Conservation (phyloP, 2,329 filamentous ascomycete species). For the Cladobotryum mycophilum region DNA sequence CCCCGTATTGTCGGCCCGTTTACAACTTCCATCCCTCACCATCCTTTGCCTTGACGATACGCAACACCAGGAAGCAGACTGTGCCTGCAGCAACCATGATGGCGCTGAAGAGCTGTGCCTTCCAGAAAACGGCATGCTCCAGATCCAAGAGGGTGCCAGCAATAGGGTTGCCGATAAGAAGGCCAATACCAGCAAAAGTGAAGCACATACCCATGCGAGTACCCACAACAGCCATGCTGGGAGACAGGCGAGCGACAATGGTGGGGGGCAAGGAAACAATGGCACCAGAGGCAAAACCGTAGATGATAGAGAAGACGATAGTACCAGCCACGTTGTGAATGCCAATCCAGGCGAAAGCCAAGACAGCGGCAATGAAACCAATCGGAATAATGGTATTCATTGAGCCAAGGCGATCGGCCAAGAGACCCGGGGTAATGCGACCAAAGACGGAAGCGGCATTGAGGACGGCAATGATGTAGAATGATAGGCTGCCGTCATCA, state of each 20-base stretch:
- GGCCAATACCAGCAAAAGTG: not conserved
- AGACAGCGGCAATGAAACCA: not conserved
- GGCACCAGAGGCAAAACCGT: slow-evolving; percentile 3
- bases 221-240: not conserved
- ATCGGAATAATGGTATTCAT: slow-evolving; percentile 28
- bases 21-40: not conserved
- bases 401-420: slow-evolving; percentile 29
- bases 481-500: slow-evolving; percentile 14
- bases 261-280: not conserved
- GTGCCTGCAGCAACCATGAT: not conserved
- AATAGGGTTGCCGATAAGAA: slow-evolving; percentile 7
- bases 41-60: not conserved
- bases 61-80: not conserved
- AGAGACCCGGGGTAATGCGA: slow-evolving; percentile 34
- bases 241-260: not conserved
- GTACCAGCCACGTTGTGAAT: not conserved
- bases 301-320: slow-evolving; percentile 1
- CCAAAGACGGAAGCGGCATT: slow-evolving; percentile 42
- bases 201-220: slow-evolving; percentile 7
- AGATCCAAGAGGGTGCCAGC: slow-evolving; percentile 2
- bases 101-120: not conserved
- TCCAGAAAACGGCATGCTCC: not conserved
- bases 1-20: not conserved
- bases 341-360: slow-evolving; percentile 7
- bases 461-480: slow-evolving; percentile 40